Conservation (phyloP, 2,329 filamentous ascomycete species). For the Aureobasidium sp. region DNA sequence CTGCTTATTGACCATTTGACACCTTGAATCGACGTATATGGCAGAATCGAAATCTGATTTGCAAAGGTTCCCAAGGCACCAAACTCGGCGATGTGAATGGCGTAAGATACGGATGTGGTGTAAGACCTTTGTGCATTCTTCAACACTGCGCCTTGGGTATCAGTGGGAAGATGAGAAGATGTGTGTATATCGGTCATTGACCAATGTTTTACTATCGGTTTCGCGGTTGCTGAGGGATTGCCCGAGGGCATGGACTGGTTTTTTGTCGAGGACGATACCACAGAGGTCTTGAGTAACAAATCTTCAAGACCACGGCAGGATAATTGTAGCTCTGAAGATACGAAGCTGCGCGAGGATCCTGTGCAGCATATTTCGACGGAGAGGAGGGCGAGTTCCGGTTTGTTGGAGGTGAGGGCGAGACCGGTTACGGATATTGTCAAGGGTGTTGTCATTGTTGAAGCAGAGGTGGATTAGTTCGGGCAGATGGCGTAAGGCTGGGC, state of each 20-base stretch:
- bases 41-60: not conserved
- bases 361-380: not conserved
- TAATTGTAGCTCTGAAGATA: not conserved
- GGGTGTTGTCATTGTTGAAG: not conserved
- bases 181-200: not conserved
- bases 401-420: not conserved
- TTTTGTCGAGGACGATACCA: too few relatives aligned
- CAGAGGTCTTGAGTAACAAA: not conserved
- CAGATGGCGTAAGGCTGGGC: too few relatives aligned
- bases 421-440: conserved; percentile 3
- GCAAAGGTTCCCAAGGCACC: not conserved
- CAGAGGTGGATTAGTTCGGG: too few relatives aligned
- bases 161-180: not conserved
- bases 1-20: not conserved
- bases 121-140: not conserved
- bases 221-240: too few relatives aligned
- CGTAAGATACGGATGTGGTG: not conserved
- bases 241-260: too few relatives aligned
- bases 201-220: not conserved
- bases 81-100: not conserved
- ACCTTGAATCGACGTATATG: not conserved
- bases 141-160: not conserved
- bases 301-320: not conserved
- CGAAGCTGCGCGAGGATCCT: not conserved
- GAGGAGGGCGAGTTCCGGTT: not conserved